Base-by-base conservation (phyloP, 2,329 filamentous ascomycete genomes). In the Trematosphaeria pertusa region DNA sequence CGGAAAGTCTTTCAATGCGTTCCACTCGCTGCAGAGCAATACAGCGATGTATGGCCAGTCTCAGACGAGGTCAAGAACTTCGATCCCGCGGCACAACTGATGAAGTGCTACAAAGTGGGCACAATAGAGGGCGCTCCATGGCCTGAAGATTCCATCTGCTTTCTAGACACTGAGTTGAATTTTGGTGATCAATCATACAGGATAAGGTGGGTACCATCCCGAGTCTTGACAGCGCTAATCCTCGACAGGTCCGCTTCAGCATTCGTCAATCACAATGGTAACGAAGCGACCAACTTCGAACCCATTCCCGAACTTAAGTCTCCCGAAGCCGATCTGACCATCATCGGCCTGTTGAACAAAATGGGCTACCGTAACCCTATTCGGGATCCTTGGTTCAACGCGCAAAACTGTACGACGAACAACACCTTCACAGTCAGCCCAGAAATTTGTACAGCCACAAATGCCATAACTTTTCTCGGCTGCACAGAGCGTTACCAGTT, bases 401-500 rank as follows among this genome's bases (percentile, higher is more conserved):
- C 53, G 2, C 15, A 43, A 24, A 41, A 31, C 21, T 48, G 39
- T n/a, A 2, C 11, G 2, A 24, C 20, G 2, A 17, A 12, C 1
- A n/a, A 14, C 1, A 22, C 15, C 2, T 5, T 28, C 2, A 34
- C 9, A 14, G 12, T 43, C 17, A 40, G 37, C 15, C n/a, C 37
- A 4, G 12, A 32, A 1, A 8, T 32, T 18, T 56, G 20, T 18
- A 17, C 1, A 9, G 24, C 53, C 2, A 44, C 43, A 10, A 35
- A 53, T 22, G 14, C 41, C 1, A n/a, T 42, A 12, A 41, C 50
- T 11, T 56, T 50, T 37, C 28, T 56, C 11, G 47, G 40, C 12
- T 56, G 53, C 22, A 18, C 36, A 24, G 50, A 56, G 24, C 40
- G 33, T 4, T 53, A 53, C 30, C 39, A 50, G 35, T 38, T 56